Conservation (phyloP, 345 rosid genomes). For the Bretschneidera sinensis region DNA sequence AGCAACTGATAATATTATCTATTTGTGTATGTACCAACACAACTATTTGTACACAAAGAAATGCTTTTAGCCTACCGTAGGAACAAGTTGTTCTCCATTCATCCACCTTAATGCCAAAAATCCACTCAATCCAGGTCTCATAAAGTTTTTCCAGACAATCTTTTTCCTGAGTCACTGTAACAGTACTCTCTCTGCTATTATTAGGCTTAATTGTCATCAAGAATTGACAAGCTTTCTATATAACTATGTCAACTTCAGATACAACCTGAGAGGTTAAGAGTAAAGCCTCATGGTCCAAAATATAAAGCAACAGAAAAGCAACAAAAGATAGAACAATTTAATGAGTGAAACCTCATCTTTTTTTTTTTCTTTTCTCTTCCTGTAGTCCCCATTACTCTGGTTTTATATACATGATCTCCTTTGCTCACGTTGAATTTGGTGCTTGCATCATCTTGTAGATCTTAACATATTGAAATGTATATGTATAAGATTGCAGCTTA, state of each 20-base stretch:
- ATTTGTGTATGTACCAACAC: background rate
- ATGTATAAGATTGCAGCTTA: background rate
- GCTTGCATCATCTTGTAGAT: background rate
- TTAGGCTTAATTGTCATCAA: too few relatives aligned
- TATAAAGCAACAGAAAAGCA: background rate
- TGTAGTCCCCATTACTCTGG: background rate
- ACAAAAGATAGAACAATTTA: background rate
- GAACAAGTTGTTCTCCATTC: background rate
- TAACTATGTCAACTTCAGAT: too few relatives aligned
- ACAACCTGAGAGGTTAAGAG: too few relatives aligned
- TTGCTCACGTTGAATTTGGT: background rate
- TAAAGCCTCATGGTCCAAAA: too few relatives aligned
- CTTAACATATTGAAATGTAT: too few relatives aligned
- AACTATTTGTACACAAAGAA: background rate
- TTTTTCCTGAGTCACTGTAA: too few relatives aligned
- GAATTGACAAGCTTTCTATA: too few relatives aligned
- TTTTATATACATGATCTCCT: too few relatives aligned
- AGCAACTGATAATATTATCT: constrained; percentile 22
- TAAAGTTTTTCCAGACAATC: too few relatives aligned
- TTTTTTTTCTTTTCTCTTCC: background rate
- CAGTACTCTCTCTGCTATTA: too few relatives aligned
- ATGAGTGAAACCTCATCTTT: background rate
- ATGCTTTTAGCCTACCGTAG: background rate
- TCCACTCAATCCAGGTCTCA: background rate
- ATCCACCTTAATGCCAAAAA: too few relatives aligned